Evolutionary conservation across 73 alveolate genomes (phyloP), one percentile per base, ranked within the genome.

Genomic region (Paramecium biaurelia): DNA sequence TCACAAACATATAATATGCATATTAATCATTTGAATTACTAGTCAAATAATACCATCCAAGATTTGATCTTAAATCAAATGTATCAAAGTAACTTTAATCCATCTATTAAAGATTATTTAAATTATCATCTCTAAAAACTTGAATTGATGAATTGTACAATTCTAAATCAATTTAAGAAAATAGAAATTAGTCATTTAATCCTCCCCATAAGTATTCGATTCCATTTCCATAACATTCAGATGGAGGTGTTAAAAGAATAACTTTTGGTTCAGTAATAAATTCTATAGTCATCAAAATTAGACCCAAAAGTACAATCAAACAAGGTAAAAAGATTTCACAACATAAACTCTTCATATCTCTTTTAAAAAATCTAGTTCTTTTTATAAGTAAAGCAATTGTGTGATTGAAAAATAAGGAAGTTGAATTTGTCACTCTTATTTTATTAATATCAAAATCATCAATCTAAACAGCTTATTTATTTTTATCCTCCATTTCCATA

Each of bases 271-370:
- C 93, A 12, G 53, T 76, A 35, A 92, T 94, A 92, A 94, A 94
- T 45, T 92, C 26, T 20, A 95, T 85, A 8, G 82, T 68, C 41
- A 96, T 86, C 11, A 96, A 59, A n/a, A 92, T 95, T 14, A 97
- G 93, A 8, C 99, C 99, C 21, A 96, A 72, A 1, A 97, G 85
- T 15, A 97, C 95, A 41, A 98, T 93, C 47, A 96, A 38, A 58
- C 95, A 92, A 0, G 99, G 99, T 34, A 97, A 85, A 42, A 98
- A 92, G 18, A 98, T 93, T 93, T 98, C 99, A 45, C 97, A 92
- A 53, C 96, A 85, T 41, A 97, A 93, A 42, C 98, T 95, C 89
- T 95, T 96, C 72, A 90, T 72, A 92, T 97, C 98, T 82, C 99
- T 95, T 70, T 92, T 96, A 41, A 94, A 95, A 68, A 93, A 92